Conservation (phyloP, 2,329 filamentous ascomycete species). For the Dactylellina haptotyla region DNA sequence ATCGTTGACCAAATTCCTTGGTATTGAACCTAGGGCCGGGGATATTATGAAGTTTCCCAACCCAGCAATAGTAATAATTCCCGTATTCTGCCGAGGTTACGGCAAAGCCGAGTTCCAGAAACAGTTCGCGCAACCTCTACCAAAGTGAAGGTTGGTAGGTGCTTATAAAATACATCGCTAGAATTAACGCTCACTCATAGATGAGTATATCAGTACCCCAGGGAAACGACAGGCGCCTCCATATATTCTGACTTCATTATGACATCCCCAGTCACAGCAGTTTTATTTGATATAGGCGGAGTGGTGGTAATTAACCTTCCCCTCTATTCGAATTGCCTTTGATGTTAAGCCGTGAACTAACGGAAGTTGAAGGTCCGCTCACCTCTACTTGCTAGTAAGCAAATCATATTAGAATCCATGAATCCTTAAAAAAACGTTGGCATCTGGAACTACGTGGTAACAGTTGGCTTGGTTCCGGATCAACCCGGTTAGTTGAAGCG, state of each 20-base stretch:
- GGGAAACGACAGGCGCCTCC: neutral
- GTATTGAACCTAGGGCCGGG: neutral
- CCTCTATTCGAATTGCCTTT: neutral
- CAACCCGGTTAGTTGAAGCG: conserved; percentile 70
- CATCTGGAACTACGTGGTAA: neutral
- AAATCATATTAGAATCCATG: neutral
- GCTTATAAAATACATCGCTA: neutral
- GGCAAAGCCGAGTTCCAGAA: conserved; percentile 5
- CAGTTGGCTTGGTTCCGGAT: neutral
- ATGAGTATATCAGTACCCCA: neutral
- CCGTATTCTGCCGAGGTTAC: conserved; percentile 44
- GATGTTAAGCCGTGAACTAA: neutral
- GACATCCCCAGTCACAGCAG: conserved; percentile 66
- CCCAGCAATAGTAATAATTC: neutral
- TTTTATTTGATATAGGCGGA: conserved; percentile 95
- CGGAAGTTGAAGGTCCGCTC: conserved; percentile 69
- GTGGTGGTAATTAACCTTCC: conserved; percentile 72
- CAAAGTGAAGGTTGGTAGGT: too few species aligned
- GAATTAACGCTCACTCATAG: too few species aligned
- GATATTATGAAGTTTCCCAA: neutral
- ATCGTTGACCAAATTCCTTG: neutral
- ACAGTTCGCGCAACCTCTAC: neutral
- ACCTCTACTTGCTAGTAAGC: conserved; percentile 79
- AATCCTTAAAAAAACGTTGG: neutral
- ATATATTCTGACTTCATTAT: neutral